Base-by-base conservation (phyloP, 2,329 filamentous ascomycete genomes). In the Ophiostoma triangulosporum region DNA sequence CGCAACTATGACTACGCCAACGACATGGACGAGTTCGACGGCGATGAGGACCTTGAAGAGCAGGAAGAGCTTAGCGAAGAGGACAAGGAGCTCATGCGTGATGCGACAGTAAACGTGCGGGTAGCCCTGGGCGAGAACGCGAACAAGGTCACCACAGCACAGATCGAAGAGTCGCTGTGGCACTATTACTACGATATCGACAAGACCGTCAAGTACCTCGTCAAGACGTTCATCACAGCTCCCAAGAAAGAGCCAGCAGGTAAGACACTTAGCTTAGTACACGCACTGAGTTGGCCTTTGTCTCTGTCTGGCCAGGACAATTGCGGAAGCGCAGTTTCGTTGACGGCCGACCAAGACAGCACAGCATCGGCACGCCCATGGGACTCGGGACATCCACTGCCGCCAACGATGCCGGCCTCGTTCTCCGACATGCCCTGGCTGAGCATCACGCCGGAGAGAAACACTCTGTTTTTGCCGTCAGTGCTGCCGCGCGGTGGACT, bases 131-230 rank as follows among this genome's bases (percentile, higher is more conserved):
- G 81, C 6, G 66, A 70, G 9, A 73, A 78, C 56, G 72, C 75
- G 31, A 69, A 69, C 58, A 80, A 78, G 57, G 74, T 83, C 61
- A 77, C 74, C 33, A 69, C 66, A 46, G 66, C 63, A 35, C 84
- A 95, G 64, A 91, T 96, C 57, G 81, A 95, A 65, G 91, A 97
- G 57, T 79, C 90, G 0, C 69, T 98, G 15, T 97, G 89, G 88
- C 81, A 98, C 68, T 96, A 96, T 68, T 97, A 91, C 66, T 97
- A 90, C 65, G 90, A 98, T 62, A 75, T 95, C 29, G 84, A 82
- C 54, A 95, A 95, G 68, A 81, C 88, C 1, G 84, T 94, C 35
- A 75, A 78, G 54, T 96, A 94, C 64, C 69, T 98, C 55, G 78
- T 81, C 58, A 85, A 82, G 74, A 82, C 73, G 31, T 78, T 72